phyloP scores from a whole-genome alignment of 805 yeast species.

The Zygosaccharomyces gambellarensis region DNA sequence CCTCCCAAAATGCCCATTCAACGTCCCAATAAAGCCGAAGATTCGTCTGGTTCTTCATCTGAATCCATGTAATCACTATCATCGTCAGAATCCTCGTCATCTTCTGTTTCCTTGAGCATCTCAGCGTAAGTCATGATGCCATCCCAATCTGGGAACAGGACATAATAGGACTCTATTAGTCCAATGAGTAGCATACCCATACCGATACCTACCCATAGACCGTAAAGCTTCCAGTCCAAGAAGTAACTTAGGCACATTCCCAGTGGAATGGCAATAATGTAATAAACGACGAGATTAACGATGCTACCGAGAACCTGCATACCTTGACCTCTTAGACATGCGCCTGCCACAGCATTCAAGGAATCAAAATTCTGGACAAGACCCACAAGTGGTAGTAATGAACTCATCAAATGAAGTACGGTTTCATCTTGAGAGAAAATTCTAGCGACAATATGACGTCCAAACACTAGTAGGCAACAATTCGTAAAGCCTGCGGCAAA shows the following conservation, averaged over 20 bases:
- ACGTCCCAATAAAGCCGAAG: slow-evolving; percentile 13
- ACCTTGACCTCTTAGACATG: slow-evolving; percentile 82
- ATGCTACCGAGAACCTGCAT: slow-evolving; percentile 73
- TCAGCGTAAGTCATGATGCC: slow-evolving; percentile 44
- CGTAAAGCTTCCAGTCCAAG: slow-evolving; percentile 45
- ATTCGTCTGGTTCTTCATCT: slow-evolving; percentile 20
- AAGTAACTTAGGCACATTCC: slow-evolving; percentile 53
- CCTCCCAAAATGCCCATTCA: not conserved
- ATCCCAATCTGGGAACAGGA: slow-evolving; percentile 51
- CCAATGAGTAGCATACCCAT: slow-evolving; percentile 51
- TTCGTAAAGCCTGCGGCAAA: slow-evolving; percentile 46
- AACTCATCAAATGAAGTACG: slow-evolving; percentile 48
- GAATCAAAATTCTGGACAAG: slow-evolving; percentile 67
- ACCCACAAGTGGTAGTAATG: slow-evolving; percentile 58
- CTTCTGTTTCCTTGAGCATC: slow-evolving; percentile 35
- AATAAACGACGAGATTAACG: slow-evolving; percentile 63
- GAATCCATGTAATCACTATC: slow-evolving; percentile 28
- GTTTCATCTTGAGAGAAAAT: slow-evolving; percentile 58
- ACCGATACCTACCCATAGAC: slow-evolving; percentile 77
- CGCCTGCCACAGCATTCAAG: slow-evolving; percentile 69
- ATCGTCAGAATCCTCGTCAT: slow-evolving; percentile 26
- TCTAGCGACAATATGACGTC: slow-evolving; percentile 47
- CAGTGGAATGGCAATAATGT: slow-evolving; percentile 69
- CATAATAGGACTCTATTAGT: slow-evolving; percentile 44
- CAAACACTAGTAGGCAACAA: slow-evolving; percentile 44